Evolutionary conservation across 257 asterid genomes (phyloP).

Genomic region (Vinca minor): DNA sequence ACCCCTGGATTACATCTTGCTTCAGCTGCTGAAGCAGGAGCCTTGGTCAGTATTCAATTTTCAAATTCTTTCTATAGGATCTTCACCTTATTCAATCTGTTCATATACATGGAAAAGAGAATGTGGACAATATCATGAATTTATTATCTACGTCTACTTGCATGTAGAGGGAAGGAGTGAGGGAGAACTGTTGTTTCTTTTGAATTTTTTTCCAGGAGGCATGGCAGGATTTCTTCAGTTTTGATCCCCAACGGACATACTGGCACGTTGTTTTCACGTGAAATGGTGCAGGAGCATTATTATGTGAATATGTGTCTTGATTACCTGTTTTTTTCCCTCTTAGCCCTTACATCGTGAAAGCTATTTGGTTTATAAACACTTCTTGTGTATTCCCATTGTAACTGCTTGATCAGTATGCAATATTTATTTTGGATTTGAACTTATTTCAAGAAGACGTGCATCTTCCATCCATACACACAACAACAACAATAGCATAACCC

Average conservation of each 20-base stretch:
- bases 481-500: no score
- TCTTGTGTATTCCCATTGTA: background rate
- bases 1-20: conserved; percentile 87
- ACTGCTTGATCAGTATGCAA: background rate
- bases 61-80: conserved; percentile 10
- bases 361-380: background rate
- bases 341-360: no score
- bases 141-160: background rate
- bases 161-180: background rate
- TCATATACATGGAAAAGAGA: background rate
- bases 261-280: background rate
- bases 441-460: no score
- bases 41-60: conserved; percentile 55
- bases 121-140: background rate
- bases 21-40: conserved; percentile 98
- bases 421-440: background rate
- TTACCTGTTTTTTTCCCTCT: no score
- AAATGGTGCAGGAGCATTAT: no score
- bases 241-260: background rate
- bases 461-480: no score
- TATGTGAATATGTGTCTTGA: no score
- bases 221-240: background rate
- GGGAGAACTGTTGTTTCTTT: background rate
- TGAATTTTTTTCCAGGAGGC: background rate
- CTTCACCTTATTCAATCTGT: background rate